phyloP scores from a whole-genome alignment of 1,284 basidiomycete species.

The Sporisorium reilianum region DNA sequence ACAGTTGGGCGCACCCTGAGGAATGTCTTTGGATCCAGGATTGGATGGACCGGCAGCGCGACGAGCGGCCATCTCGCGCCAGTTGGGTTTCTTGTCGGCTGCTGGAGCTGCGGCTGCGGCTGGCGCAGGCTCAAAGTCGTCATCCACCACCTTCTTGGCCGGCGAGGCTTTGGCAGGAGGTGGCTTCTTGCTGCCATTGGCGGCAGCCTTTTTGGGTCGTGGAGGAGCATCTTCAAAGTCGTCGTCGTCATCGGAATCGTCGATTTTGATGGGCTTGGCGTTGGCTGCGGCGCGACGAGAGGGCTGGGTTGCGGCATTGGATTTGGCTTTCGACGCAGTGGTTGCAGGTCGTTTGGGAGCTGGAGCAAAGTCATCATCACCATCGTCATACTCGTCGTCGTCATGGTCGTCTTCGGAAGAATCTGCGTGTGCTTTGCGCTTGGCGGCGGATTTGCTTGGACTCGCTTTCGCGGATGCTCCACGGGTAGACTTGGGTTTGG shows the following conservation, averaged over 20 bases:
- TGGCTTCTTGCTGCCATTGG: slow-evolving; percentile 56
- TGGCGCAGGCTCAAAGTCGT: slow-evolving; percentile 29
- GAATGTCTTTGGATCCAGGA: slow-evolving; percentile 85
- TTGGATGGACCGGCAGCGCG: slow-evolving; percentile 78
- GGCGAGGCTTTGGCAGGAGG: slow-evolving; percentile 30
- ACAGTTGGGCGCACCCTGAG: slow-evolving; percentile 81
- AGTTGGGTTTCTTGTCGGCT: slow-evolving; percentile 37
- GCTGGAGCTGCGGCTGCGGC: slow-evolving; percentile 23
- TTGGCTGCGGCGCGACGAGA: slow-evolving; percentile 18
- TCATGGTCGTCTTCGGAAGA: slow-evolving; percentile 22
- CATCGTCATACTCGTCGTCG: slow-evolving; percentile 53
- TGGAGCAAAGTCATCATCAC: slow-evolving; percentile 62
- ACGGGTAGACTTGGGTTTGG: not conserved
- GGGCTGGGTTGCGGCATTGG: slow-evolving; percentile 11
- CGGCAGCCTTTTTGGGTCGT: slow-evolving; percentile 55
- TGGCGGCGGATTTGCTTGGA: slow-evolving; percentile 28
- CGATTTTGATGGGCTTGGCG: slow-evolving; percentile 53
- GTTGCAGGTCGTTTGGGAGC: slow-evolving; percentile 51
- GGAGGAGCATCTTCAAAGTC: slow-evolving; percentile 46
- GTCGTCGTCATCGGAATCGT: slow-evolving; percentile 28
- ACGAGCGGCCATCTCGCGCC: slow-evolving; percentile 71
- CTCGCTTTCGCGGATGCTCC: slow-evolving; percentile 10
- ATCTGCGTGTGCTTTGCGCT: slow-evolving; percentile 32
- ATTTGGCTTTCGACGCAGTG: slow-evolving; percentile 21
- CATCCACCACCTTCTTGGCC: slow-evolving; percentile 22